Percentiles rank a stretch among this genome's conserved stretches.
These are phyloP conservation scores for Colletotrichum sp. DNA, from an alignment of 2,329 filamentous ascomycete genomes.

Conservation along the genomic window DNA sequence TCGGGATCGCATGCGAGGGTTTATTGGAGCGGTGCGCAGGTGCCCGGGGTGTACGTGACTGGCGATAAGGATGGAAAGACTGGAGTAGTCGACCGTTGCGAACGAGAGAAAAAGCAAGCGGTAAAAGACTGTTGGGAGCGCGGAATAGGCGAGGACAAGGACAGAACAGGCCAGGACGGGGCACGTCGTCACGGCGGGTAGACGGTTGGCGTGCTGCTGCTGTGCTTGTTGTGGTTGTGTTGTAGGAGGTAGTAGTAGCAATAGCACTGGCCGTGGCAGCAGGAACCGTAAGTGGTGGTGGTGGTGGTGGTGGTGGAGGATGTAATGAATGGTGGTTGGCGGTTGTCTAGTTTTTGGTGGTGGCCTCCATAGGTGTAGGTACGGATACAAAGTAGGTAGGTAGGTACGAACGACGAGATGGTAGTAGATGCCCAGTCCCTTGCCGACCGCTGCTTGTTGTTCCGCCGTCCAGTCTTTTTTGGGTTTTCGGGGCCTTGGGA, in stretches of 20 bases:
- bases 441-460: background rate
- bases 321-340: background rate
- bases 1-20: slow-evolving; percentile 6
- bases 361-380: background rate
- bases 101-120: slow-evolving; percentile 10
- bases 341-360: background rate
- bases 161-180: background rate
- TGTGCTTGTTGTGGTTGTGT: background rate
- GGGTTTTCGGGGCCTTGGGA: background rate
- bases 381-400: background rate
- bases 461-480: background rate
- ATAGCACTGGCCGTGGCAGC: background rate
- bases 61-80: slow-evolving; percentile 7
- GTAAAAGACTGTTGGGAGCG: slow-evolving; percentile 12
- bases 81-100: slow-evolving; percentile 14
- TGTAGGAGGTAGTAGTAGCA: background rate
- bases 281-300: background rate
- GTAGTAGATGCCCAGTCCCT: background rate
- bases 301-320: background rate
- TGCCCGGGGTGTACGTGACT: background rate
- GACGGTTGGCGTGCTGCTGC: background rate
- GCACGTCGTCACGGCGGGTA: slow-evolving; percentile 14
- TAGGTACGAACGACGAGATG: background rate
- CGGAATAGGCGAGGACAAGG: slow-evolving; percentile 4
- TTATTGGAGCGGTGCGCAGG: slow-evolving; percentile 4